Conservation (phyloP, 202 grass and related monocot genomes). For the Brachypodium distachyon region DNA sequence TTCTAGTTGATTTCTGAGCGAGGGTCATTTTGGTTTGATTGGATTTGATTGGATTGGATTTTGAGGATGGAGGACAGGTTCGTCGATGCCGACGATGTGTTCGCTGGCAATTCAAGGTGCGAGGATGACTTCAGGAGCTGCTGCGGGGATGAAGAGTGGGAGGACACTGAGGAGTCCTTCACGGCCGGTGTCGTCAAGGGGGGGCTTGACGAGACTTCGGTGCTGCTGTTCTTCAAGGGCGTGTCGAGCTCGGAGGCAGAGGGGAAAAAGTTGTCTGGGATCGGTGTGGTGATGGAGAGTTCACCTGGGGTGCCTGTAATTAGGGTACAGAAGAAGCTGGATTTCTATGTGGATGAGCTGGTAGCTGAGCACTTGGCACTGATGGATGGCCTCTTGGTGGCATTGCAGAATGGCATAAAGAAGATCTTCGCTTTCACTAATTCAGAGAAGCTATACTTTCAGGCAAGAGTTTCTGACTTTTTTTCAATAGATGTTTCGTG, state of each 20-base stretch:
- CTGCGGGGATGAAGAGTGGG: conserved; percentile 84
- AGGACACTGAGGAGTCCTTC: conserved; percentile 92
- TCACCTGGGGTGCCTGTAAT: conserved; percentile 39
- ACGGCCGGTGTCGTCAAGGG: conserved; percentile 35
- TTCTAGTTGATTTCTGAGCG: neutral
- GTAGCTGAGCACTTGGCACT: conserved; percentile 95
- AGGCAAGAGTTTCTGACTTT: conserved; percentile 49
- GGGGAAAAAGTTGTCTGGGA: conserved; percentile 60
- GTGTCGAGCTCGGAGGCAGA: conserved; percentile 43
- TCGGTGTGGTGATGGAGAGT: conserved; percentile 92
- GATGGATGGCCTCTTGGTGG: conserved; percentile 82
- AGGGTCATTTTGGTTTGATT: neutral
- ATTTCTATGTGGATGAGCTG: conserved; percentile 85
- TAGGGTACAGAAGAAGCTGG: conserved; percentile 89
- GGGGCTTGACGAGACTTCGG: conserved; percentile 65
- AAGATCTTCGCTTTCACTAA: conserved; percentile 92
- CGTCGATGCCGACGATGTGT: neutral
- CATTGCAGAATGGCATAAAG: conserved; percentile 63
- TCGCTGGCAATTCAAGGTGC: neutral
- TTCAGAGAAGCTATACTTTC: conserved; percentile 91
- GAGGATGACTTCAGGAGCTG: conserved; percentile 90
- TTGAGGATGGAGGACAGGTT: conserved; percentile 34
- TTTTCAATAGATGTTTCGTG: neutral
- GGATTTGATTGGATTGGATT: neutral
- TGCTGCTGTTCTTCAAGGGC: conserved; percentile 91